Evolutionary conservation across 305 asterid genomes (phyloP), one percentile per base, ranked within the genome.

Genomic region (Nicotiana rustica): DNA sequence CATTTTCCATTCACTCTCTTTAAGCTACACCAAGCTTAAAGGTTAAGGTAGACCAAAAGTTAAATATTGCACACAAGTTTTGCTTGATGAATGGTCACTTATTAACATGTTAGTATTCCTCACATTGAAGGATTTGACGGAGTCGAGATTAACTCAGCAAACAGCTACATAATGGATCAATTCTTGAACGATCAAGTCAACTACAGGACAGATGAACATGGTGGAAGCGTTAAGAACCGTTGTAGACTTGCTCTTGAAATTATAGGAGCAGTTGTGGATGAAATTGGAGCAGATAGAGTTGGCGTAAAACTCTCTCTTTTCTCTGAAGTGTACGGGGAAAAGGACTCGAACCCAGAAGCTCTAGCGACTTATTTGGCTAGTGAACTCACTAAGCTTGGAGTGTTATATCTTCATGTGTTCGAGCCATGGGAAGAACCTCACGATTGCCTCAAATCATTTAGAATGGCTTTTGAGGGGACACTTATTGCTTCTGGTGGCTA

Each of bases 111-210:
- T 9, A 5, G 12, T 47, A 17, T 44, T 47, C 19, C 61, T 71
- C 36, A 19, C 5, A 70, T 41, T 25, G n/a, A 77, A 90, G 93
- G 93, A 77, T 91, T 91, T 55, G 95, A 91, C 59, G 93, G 93
- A n/a, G 90, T 91, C 0, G 91, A 91, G 86, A 84, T 90, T 67
- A 92, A 89, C n/a, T 92, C 89, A 2, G 92, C 89, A 29, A 82
- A 82, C 7, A 92, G 90, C 67, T 89, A 85, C 88, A 29, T 90
- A 17, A 81, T 91, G 17, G 91, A 91, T 3, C 92, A 89, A 29
- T 89, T 90, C 64, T 36, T 90, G 62, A 90, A 90, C 14, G 93
- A 90, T 81, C 78, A 84, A 80, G 86, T 89, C 9, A 90, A 90
- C 29, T 79, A 88, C 4, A 82, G 89, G 38, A 89, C 80, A 2